Evolutionary conservation across 352 stramenopile species (phyloP).

Genomic region (Pythium sukuiense): DNA sequence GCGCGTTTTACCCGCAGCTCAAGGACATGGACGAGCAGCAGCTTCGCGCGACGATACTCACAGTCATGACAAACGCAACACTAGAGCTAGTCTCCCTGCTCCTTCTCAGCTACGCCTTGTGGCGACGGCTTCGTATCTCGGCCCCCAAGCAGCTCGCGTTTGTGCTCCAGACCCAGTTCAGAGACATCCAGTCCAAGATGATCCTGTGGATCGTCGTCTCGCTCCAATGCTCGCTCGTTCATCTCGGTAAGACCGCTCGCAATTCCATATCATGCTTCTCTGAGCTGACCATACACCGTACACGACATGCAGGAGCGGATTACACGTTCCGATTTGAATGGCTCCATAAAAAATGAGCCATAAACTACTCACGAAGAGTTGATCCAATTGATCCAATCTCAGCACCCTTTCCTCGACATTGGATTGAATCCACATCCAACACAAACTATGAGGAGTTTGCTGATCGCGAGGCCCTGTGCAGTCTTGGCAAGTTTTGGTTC

Average conservation of each 20-base stretch:
- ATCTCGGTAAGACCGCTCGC: constrained; percentile 24
- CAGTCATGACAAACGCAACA: constrained; percentile 32
- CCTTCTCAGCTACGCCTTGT: constrained; percentile 20
- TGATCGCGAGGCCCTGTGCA: no score
- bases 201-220: constrained; percentile 34
- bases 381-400: no score
- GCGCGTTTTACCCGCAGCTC: constrained; percentile 37
- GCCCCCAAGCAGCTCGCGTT: constrained; percentile 37
- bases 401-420: no score
- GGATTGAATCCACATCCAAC: no score
- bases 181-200: constrained; percentile 43
- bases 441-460: no score
- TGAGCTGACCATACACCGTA: no score
- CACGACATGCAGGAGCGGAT: background rate
- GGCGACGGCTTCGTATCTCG: constrained; percentile 26
- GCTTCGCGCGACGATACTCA: constrained; percentile 27
- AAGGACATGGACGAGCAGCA: constrained; percentile 8
- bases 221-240: constrained; percentile 38
- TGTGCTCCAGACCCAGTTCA: constrained; percentile 37
- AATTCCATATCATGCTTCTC: no score
- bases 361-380: no score
- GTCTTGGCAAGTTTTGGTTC: no score
- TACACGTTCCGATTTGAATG: constrained; percentile 19
- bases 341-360: background rate
- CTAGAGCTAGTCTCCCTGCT: constrained; percentile 27